Percentiles rank a stretch among this genome's conserved stretches.
Conservation (phyloP, 2,329 filamentous ascomycete genomes). For the Thermothelomyces thermophilus region DNA sequence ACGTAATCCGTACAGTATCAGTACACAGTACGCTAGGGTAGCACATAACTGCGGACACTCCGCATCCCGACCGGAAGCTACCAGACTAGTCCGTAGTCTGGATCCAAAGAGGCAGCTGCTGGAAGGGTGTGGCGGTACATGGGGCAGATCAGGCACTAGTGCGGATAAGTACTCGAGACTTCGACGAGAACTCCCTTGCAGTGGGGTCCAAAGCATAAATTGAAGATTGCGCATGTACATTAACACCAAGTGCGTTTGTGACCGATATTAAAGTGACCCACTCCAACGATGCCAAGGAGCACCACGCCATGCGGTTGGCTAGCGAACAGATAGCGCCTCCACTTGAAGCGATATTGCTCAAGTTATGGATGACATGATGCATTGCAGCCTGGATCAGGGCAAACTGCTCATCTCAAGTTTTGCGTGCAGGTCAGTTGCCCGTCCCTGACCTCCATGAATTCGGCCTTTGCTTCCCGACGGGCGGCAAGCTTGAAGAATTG, state of each 20-base stretch:
- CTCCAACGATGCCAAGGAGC: background rate
- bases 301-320: conserved; percentile 7
- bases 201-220: background rate
- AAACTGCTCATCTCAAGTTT: conserved; percentile 3
- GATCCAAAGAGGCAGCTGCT: conserved; percentile 18
- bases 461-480: background rate
- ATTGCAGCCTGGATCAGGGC: conserved; percentile 1
- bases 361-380: background rate
- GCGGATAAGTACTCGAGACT: conserved; percentile 14
- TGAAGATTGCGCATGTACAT: background rate
- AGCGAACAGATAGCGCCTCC: background rate
- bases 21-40: too few species aligned
- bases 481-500: background rate
- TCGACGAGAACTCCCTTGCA: background rate
- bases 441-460: background rate
- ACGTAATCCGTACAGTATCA: too few species aligned
- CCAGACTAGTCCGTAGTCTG: too few species aligned
- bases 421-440: conserved; percentile 2
- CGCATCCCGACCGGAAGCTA: too few species aligned
- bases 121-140: conserved; percentile 17
- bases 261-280: conserved; percentile 2
- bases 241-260: conserved; percentile 1
- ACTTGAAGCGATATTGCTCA: conserved; percentile 7
- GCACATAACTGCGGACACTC: too few species aligned
- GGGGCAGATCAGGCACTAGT: conserved; percentile 18